Evolutionary conservation across 1,284 basidiomycete genomes (phyloP).

Genomic region (Marasmius tenuissimus): DNA sequence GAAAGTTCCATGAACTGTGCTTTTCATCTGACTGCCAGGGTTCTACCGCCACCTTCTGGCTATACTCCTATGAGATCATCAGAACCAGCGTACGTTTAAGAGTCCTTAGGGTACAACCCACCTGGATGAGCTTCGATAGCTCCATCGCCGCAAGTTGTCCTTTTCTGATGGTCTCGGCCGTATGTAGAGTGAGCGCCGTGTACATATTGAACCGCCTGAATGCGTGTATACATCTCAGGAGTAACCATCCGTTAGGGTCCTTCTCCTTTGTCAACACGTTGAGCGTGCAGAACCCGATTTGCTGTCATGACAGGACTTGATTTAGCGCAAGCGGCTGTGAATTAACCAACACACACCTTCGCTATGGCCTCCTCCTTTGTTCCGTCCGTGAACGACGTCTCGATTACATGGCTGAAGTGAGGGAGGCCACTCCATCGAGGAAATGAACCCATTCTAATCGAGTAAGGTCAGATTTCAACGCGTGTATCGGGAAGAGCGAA

Average conservation of each 20-base stretch:
- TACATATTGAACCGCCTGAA: not conserved
- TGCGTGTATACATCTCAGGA: not conserved
- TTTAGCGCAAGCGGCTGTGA: conserved; percentile 13
- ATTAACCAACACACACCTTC: not conserved
- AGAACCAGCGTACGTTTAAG: not conserved
- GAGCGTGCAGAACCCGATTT: not conserved
- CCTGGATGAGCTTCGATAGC: not conserved
- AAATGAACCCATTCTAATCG: conserved; percentile 13
- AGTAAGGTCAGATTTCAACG: not conserved
- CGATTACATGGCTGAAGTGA: conserved; percentile 20
- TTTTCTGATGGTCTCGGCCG: not conserved
- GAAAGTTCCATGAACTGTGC: conserved; percentile 17
- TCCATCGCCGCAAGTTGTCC: not conserved
- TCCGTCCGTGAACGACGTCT: conserved; percentile 22
- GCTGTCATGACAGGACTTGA: conserved; percentile 27
- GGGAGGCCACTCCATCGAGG: conserved; percentile 24
- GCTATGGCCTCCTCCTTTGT: not conserved
- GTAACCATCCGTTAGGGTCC: not conserved
- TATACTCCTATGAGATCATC: not conserved
- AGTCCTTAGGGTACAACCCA: not conserved
- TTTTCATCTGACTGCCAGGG: not conserved
- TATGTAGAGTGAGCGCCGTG: not conserved
- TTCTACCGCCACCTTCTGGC: not conserved
- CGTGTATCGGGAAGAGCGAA: not conserved
- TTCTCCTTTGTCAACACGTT: not conserved